Base-by-base conservation (phyloP, 306 rosid genomes). In the Begonia peltatifolia region DNA sequence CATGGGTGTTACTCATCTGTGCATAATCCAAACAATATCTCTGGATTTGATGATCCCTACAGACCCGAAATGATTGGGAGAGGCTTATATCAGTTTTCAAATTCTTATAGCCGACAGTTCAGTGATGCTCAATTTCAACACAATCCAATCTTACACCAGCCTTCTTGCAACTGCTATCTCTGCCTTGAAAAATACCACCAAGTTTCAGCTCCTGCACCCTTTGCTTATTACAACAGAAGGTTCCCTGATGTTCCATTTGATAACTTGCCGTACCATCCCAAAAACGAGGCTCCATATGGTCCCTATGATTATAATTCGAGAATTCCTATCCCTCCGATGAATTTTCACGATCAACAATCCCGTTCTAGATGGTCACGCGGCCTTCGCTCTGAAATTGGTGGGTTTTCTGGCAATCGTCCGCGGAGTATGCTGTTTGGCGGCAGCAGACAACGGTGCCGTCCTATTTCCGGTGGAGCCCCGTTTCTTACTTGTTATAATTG, bases 401-500 rank as follows among this genome's bases (percentile, higher is more conserved):
- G 68, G 23, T 68, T 64, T 62, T 60, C 47, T 41, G 58, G 54
- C 43, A 51, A 55, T 59, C 83, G 57, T 47, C 80, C 87, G 64
- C 71, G 71, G 11, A 85, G 79, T 78, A 73, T 62, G 17, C 9
- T 30, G 68, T 61, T 80, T 30, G 62, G 74, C 16, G 58, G 68
- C 61, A 67, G 80, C 62, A 62, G 71, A 18, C 70, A 61, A 41
- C 84, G 54, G 25, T 79, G 80, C 62, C 75, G 55, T 62, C 96
- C 99, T 47, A 54, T 92, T 42, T 82, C 86, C 14, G 88, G 93
- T 44, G 99, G 96, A 58, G 87, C 99, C 57, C 99, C 99, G 36
- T 86, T 92, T 73, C 63, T 92, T 42, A 66, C 94, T 11, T 92
- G 99, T 54, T 57, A 61, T 63, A 83, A 70, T 65, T 92, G 99